A percentile compares a stretch with the other conserved stretches of the same genome.
Evolutionary conservation across 805 yeast genomes (phyloP).

Genomic region (Candida adriatica): DNA sequence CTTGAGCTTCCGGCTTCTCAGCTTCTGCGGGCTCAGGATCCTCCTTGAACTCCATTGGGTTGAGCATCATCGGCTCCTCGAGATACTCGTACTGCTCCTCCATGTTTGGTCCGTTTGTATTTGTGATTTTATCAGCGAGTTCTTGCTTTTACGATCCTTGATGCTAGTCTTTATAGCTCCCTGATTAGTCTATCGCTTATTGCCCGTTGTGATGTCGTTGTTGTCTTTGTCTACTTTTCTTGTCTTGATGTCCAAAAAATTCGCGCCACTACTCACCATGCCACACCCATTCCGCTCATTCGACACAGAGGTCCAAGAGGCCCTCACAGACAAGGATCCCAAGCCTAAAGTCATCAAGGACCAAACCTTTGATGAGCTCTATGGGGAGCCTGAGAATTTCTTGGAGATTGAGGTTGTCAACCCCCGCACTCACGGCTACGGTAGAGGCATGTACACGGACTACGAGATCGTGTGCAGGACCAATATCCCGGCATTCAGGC

Average conservation of each 20-base stretch:
- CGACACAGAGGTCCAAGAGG: conserved; percentile 22
- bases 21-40: conserved; percentile 21
- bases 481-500: conserved; percentile 81
- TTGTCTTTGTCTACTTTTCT: neutral
- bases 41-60: conserved; percentile 13
- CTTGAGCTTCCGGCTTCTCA: conserved; percentile 25
- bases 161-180: too few relatives aligned
- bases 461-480: conserved; percentile 88
- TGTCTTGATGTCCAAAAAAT: neutral
- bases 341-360: conserved; percentile 28
- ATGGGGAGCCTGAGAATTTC: conserved; percentile 92
- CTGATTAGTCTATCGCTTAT: too few relatives aligned
- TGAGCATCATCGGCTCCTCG: too few relatives aligned
- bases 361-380: conserved; percentile 73
- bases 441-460: conserved; percentile 74
- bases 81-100: conserved; percentile 17
- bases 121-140: too few relatives aligned
- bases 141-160: too few relatives aligned
- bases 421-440: conserved; percentile 72
- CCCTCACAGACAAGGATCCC: conserved; percentile 7
- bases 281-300: conserved; percentile 23
- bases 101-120: conserved; percentile 4
- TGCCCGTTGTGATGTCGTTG: neutral
- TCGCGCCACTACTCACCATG: too few relatives aligned
- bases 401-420: conserved; percentile 81